These are phyloP conservation scores for Alisma plantagoaquatica DNA, from an alignment of 106 monocot genomes.

Conservation along the genomic window DNA sequence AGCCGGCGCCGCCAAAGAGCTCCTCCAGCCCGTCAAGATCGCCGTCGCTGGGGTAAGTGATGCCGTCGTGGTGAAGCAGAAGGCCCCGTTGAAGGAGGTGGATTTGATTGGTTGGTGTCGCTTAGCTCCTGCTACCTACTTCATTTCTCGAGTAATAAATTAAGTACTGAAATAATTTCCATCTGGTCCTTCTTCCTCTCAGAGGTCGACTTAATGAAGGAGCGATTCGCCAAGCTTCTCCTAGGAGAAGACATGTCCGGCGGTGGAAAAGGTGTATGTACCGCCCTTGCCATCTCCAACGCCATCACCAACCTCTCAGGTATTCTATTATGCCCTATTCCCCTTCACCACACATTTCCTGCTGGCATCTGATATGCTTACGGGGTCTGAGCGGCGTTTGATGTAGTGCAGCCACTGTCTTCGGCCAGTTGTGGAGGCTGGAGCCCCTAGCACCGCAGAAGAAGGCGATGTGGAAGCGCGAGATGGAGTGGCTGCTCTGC, in stretches of 20 bases:
- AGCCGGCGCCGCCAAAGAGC: too few species aligned
- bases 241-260: too few species aligned
- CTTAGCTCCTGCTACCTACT: too few species aligned
- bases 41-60: background rate
- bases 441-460: constrained; percentile 71
- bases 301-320: constrained; percentile 87
- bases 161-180: too few species aligned
- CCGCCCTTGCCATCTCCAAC: too few species aligned
- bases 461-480: constrained; percentile 78
- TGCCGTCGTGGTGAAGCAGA: constrained; percentile 52
- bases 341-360: too few species aligned
- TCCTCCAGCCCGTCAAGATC: too few species aligned
- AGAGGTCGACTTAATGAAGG: constrained; percentile 95
- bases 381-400: too few species aligned
- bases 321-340: constrained; percentile 18
- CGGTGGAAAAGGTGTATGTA: constrained; percentile 82
- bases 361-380: too few species aligned
- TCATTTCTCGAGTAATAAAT: too few species aligned
- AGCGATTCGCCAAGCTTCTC: constrained; percentile 85
- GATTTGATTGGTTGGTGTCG: too few species aligned
- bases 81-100: constrained; percentile 31
- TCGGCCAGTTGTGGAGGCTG: constrained; percentile 66
- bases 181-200: too few species aligned
- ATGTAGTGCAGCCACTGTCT: constrained; percentile 22
- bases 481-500: constrained; percentile 87